phyloP scores from a whole-genome alignment of 2,329 filamentous ascomycete species.

The Trichoderma lentiforme region DNA sequence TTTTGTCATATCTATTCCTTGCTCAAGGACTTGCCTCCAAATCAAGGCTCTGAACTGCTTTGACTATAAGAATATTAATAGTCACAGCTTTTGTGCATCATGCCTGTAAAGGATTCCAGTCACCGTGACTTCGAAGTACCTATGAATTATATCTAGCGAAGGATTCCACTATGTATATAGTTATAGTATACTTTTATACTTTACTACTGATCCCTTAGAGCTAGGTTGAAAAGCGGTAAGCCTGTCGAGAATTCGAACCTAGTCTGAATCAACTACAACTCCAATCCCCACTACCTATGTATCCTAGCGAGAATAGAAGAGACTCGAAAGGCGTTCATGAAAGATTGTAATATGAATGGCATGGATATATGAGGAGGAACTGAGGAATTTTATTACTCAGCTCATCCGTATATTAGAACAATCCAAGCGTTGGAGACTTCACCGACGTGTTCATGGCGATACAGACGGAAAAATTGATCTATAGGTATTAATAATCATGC shows the following conservation, averaged over 20 bases:
- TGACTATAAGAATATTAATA: not conserved
- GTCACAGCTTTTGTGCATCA: not conserved
- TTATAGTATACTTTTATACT: not conserved
- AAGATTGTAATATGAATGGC: not conserved
- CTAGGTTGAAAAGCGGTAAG: not conserved
- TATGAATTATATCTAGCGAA: rapidly evolving
- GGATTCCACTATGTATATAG: not conserved
- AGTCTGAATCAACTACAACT: not conserved
- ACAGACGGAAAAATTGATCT: no score
- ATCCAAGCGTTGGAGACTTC: no score
- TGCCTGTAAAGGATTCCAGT: not conserved
- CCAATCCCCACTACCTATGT: not conserved
- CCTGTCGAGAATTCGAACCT: not conserved
- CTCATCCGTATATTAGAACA: no score
- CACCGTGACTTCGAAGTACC: not conserved
- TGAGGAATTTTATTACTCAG: no score
- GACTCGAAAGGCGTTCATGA: no score
- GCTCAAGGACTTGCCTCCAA: not conserved
- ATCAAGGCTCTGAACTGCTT: not conserved
- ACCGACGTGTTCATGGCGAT: no score
- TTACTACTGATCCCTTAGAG: not conserved
- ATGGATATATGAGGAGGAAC: not conserved
- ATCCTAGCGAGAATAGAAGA: not conserved
- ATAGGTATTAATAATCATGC: not conserved
- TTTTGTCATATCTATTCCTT: not conserved